These are phyloP conservation scores for Blastobotrys apis DNA, from an alignment of 1,139 yeast genomes.

Conservation along the genomic window DNA sequence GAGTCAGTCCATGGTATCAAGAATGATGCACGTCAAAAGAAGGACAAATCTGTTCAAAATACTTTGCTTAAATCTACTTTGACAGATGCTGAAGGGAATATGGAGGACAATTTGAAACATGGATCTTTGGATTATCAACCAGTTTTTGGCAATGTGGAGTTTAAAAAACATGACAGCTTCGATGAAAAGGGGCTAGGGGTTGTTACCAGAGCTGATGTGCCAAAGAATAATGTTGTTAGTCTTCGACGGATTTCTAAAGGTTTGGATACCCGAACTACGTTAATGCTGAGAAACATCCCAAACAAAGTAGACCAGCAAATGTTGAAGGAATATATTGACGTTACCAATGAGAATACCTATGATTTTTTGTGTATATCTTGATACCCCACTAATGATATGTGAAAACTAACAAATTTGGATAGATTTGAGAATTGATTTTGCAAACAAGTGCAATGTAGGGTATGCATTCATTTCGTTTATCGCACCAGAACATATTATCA, in stretches of 20 bases:
- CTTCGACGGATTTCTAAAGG: conserved; percentile 39
- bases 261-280: conserved; percentile 43
- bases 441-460: conserved; percentile 49
- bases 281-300: conserved; percentile 51
- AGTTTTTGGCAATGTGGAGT: background rate
- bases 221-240: conserved; percentile 36
- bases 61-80: conserved; percentile 5
- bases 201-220: conserved; percentile 33
- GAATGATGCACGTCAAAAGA: background rate
- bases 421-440: conserved; percentile 48
- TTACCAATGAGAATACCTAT: conserved; percentile 46
- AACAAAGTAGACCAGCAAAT: conserved; percentile 45
- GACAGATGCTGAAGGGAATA: background rate
- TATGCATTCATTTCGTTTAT: conserved; percentile 50
- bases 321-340: conserved; percentile 41
- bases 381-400: background rate
- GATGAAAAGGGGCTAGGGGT: conserved; percentile 13
- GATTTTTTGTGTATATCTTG: conserved; percentile 47
- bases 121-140: conserved; percentile 21
- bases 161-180: background rate
- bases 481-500: conserved; percentile 41
- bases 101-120: conserved; percentile 20
- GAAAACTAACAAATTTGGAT: conserved; percentile 12
- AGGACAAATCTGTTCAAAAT: background rate
- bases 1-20: background rate